Evolutionary conservation across 495 filamentous ascomycete species (phyloP), one percentile per base, ranked within the genome.

Genomic region (Lentithecium fluviatile): DNA sequence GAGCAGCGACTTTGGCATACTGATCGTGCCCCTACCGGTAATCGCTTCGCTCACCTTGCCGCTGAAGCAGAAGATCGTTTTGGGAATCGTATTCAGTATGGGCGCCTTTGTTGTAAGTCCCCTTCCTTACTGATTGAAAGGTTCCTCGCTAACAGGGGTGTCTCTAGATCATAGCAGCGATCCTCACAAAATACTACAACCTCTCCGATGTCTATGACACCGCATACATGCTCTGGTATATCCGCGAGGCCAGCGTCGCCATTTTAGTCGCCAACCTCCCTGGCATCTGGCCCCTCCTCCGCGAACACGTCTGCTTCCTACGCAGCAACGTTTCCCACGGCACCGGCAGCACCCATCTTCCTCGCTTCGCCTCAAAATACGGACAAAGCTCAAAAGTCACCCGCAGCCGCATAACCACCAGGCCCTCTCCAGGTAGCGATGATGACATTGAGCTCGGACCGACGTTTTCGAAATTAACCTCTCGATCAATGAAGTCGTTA

Each of bases 141-240:
- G 15, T 13, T 32, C 34, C 29, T 32, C 17, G 8, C 29, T n/a
- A 52, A 29, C 45, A 34, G n/a, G n/a, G n/a, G n/a, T 37, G n/a
- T 45, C 24, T 13, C 2, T 26, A 65, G 55, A 68, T 70, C 58
- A 34, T 68, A 23, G 68, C 68, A 7, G 68, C 65, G 15, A 60
- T 70, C 23, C 52, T 68, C 2, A 70, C 65, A 1, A 68, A 68
- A 45, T 26, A 56, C 25, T 63, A 58, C 51, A 68, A 70, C 25
- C 65, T 68, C 49, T 52, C 62, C 19, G 58, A 68, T 32, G 55
- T 66, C 45, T 65, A 66, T 45, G 25, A 23, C 20, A 55, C 65
- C 11, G 40, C 34, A 15, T 70, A 70, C 49, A 70, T 70, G 68
- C 50, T 68, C 11, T 68, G 65, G 65, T 68, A 70, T 32, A 60